phyloP scores from a whole-genome alignment of 108 stramenopile species.

The Nitzschia inconspicua region DNA sequence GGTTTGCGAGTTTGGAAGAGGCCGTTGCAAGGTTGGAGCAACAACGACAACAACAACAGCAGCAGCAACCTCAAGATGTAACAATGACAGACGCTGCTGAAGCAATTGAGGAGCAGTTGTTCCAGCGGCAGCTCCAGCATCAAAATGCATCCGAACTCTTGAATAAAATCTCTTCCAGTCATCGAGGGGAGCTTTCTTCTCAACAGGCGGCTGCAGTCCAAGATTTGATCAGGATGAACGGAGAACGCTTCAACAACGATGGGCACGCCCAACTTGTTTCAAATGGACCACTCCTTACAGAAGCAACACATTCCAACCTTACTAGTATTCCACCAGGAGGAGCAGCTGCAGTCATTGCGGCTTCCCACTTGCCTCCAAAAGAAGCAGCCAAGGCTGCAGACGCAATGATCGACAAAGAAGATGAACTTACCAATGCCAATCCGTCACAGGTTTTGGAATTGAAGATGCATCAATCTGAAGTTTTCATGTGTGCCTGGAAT shows the following conservation, averaged over 20 bases:
- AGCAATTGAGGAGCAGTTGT: slow-evolving; percentile 7
- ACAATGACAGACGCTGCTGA: slow-evolving; percentile 14
- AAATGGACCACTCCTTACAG: not conserved
- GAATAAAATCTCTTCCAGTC: not conserved
- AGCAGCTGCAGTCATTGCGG: not conserved
- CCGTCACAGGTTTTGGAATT: slow-evolving; percentile 63
- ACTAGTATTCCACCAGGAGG: not conserved
- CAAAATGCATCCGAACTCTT: not conserved
- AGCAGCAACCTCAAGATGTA: not conserved
- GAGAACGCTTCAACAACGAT: slow-evolving; percentile 1
- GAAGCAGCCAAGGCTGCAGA: slow-evolving; percentile 12
- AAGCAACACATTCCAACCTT: not conserved
- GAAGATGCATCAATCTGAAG: slow-evolving; percentile 86
- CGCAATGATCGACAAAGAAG: slow-evolving; percentile 41
- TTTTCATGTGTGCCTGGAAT: slow-evolving; percentile 98
- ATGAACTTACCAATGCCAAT: slow-evolving; percentile 53
- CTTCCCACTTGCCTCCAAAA: not conserved
- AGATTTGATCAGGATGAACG: slow-evolving; percentile 7
- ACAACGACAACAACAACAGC: not conserved
- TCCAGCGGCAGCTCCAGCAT: slow-evolving; percentile 2
- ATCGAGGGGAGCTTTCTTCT: not conserved
- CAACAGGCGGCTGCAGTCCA: slow-evolving; percentile 2
- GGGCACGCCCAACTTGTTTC: slow-evolving; percentile 5
- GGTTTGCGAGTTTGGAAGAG: slow-evolving; percentile 25
- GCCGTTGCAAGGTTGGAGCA: slow-evolving; percentile 23